Evolutionary conservation across 257 asterid species (phyloP), one percentile per base, ranked within the genome.

Genomic region (Ligustrum vulgare): DNA sequence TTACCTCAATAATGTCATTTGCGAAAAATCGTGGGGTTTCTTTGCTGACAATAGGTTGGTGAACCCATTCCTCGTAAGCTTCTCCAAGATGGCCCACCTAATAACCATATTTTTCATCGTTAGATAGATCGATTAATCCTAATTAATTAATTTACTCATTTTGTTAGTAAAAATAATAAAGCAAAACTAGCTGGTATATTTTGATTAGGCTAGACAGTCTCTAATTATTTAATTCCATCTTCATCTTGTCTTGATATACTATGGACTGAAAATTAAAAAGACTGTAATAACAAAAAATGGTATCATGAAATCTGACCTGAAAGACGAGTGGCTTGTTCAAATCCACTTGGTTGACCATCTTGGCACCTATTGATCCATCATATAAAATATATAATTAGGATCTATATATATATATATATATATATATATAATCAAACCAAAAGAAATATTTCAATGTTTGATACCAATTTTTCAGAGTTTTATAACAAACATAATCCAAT

Each of bases 11-110:
- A 22, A 88, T 51, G 45, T 69, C 83, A 70, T 77, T 90, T 34
- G 69, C 68, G 71, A 88, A 90, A 80, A 87, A 87, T 4, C 90
- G 80, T 4, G 94, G 97, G 72, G 86, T 82, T 76, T 88, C 94
- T 69, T 87, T 88, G 86, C 84, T 78, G 76, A 84, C 70, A 65
- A 88, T 87, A 75, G 97, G 92, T 62, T 84, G 88, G 79, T 91
- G 96, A 82, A 90, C 90, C 92, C 94, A 90, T 81, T 88, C 89
- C 31, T 91, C 89, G 64, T 91, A 91, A 75, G 82, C 83, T 80
- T 88, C 93, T 75, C 97, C 95, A 84, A 90, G 97, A 86, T 86
- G 85, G 90, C 96, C 96, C 76, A 89, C 96, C 95, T 92, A 80
- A n/a, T n/a, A n/a, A n/a, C n/a, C n/a, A n/a, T n/a, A n/a, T n/a